A percentile compares a stretch with the other conserved stretches of the same genome.
phyloP scores from a whole-genome alignment of 208 protist genomes.

The Trypanosoma melophagium region DNA sequence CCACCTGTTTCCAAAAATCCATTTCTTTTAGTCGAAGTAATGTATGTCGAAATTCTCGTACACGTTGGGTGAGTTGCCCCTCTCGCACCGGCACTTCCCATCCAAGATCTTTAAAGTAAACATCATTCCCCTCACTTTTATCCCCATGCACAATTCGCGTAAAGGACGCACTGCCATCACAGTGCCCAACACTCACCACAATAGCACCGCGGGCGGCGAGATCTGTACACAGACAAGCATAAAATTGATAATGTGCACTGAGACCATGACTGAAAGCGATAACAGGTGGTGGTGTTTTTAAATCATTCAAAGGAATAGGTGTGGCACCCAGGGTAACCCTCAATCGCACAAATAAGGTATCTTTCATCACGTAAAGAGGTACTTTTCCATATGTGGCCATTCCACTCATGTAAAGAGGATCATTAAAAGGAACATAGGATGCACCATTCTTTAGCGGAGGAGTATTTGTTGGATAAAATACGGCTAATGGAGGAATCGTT shows the following conservation, averaged over 20 bases:
- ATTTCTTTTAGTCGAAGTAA: conserved; percentile 33
- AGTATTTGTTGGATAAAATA: conserved; percentile 63
- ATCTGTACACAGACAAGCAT: conserved; percentile 66
- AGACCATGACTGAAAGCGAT: conserved; percentile 86
- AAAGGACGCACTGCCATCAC: conserved; percentile 75
- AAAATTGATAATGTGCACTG: conserved; percentile 55
- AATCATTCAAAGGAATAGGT: conserved; percentile 37
- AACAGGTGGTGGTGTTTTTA: conserved; percentile 37
- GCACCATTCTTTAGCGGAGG: conserved; percentile 9
- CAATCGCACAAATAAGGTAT: conserved; percentile 40
- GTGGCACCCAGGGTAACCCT: conserved; percentile 24
- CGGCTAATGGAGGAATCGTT: conserved; percentile 49
- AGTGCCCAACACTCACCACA: conserved; percentile 73
- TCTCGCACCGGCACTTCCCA: conserved; percentile 48
- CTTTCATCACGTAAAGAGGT: conserved; percentile 54
- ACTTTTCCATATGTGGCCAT: conserved; percentile 50
- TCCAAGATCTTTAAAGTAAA: conserved; percentile 32
- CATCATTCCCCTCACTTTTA: conserved; percentile 16
- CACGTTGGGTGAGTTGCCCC: conserved; percentile 54
- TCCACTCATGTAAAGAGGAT: conserved; percentile 54
- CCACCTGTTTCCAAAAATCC: conserved; percentile 40
- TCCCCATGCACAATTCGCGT: conserved; percentile 46
- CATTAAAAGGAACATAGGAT: conserved; percentile 62
- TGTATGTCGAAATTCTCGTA: conserved; percentile 45
- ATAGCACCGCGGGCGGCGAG: conserved; percentile 69